Conservation (phyloP, 805 yeast genomes). For the Ogataea glucozyma region DNA sequence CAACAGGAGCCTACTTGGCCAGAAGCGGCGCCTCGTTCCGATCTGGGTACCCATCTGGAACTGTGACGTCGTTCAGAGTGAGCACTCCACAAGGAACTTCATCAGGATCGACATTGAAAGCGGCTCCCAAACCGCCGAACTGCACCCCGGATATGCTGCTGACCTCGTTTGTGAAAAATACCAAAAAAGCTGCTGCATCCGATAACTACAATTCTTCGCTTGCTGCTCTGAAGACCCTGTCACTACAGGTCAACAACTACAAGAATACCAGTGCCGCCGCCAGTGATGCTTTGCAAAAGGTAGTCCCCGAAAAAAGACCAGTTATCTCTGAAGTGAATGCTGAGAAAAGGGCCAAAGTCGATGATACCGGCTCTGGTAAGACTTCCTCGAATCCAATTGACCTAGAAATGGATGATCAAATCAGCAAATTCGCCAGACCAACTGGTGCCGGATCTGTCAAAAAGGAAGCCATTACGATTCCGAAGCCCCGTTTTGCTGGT, state of each 20-base stretch:
- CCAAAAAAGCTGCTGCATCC: conserved; percentile 7
- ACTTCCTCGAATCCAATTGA: neutral
- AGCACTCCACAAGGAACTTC: conserved; percentile 9
- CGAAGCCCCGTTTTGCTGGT: conserved; percentile 5
- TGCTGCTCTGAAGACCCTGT: conserved; percentile 8
- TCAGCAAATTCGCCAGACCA: conserved; percentile 16
- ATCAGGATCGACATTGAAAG: conserved; percentile 1
- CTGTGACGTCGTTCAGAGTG: conserved; percentile 34
- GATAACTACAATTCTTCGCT: conserved; percentile 10
- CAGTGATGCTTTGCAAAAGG: neutral
- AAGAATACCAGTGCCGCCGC: conserved; percentile 8
- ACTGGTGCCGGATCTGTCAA: neutral
- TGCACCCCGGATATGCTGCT: conserved; percentile 24
- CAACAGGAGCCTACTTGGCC: no score
- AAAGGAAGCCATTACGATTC: neutral
- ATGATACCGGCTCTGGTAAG: neutral
- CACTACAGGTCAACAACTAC: conserved; percentile 18
- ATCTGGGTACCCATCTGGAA: conserved; percentile 32
- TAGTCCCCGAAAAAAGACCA: conserved; percentile 25
- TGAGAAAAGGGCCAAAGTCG: conserved; percentile 9
- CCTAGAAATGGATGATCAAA: conserved; percentile 11
- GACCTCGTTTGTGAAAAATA: conserved; percentile 21
- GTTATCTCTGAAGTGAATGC: conserved; percentile 1
- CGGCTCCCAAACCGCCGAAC: conserved; percentile 20
- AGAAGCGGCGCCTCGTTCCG: conserved; percentile 26